Percentiles rank a stretch among this genome's conserved stretches.
phyloP scores from a whole-genome alignment of 108 stramenopile species.

The Fistulifera pelliculosa region DNA sequence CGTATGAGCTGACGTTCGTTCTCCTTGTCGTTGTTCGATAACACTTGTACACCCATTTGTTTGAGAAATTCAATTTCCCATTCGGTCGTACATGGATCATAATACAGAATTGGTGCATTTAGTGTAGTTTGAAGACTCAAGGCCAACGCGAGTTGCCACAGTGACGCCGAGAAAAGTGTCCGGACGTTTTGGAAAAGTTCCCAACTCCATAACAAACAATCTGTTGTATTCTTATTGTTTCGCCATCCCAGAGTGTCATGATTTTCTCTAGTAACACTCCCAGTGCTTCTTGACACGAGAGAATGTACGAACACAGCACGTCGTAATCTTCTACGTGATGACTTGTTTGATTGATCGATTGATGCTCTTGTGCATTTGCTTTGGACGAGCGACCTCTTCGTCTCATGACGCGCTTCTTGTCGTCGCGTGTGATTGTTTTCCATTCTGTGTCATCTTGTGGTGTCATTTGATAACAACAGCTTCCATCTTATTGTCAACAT shows the following conservation, averaged over 20 bases:
- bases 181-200: constrained; percentile 20
- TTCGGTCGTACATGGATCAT: constrained; percentile 26
- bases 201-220: constrained; percentile 48
- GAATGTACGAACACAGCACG: constrained; percentile 2
- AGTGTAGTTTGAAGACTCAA: constrained; percentile 1
- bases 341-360: constrained; percentile 5
- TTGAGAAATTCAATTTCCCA: constrained; percentile 17
- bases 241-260: background rate
- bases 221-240: background rate
- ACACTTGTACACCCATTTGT: constrained; percentile 10
- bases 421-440: constrained; percentile 14
- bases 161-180: constrained; percentile 16
- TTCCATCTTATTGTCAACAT: too few species aligned
- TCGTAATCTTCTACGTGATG: background rate
- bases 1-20: background rate
- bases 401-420: constrained; percentile 16
- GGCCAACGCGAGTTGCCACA: constrained; percentile 34
- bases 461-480: too few species aligned
- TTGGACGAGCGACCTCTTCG: background rate
- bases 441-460: constrained; percentile 9
- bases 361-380: background rate
- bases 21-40: constrained; percentile 24
- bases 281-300: constrained; percentile 3
- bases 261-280: background rate
- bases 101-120: constrained; percentile 13